phyloP scores from a whole-genome alignment of 495 filamentous ascomycete species.

The Collariella sp. region DNA sequence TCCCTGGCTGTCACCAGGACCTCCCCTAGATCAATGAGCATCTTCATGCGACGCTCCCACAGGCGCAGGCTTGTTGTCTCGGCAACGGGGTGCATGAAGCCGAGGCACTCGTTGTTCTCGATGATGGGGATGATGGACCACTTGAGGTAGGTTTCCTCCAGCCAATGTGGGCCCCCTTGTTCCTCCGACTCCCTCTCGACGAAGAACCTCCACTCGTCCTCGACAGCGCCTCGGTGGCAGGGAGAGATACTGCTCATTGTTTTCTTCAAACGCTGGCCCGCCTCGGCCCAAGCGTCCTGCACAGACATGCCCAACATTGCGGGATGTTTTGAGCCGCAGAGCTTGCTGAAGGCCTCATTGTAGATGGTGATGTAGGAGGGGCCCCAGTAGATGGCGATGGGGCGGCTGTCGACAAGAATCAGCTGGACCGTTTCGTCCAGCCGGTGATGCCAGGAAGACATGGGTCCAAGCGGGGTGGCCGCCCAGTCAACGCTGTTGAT shows the following conservation, averaged over 20 bases:
- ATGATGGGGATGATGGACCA: slow-evolving; percentile 55
- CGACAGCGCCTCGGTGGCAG: slow-evolving; percentile 17
- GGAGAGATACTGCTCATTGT: slow-evolving; percentile 20
- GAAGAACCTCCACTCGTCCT: slow-evolving; percentile 35
- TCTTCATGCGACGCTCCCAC: slow-evolving; percentile 34
- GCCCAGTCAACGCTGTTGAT: slow-evolving; percentile 46
- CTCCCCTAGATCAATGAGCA: slow-evolving; percentile 31
- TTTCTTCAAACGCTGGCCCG: slow-evolving; percentile 29
- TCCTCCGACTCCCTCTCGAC: slow-evolving; percentile 35
- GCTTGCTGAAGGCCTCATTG: slow-evolving; percentile 38
- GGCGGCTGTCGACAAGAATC: slow-evolving; percentile 56
- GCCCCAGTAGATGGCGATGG: slow-evolving; percentile 47
- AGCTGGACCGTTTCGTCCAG: slow-evolving; percentile 52
- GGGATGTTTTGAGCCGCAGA: slow-evolving; percentile 33
- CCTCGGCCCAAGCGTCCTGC: slow-evolving; percentile 27
- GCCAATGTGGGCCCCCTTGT: slow-evolving; percentile 32
- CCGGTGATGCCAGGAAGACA: slow-evolving; percentile 47
- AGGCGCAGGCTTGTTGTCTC: slow-evolving; percentile 30
- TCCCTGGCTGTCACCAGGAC: slow-evolving; percentile 25
- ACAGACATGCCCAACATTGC: slow-evolving; percentile 31
- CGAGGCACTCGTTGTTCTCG: slow-evolving; percentile 42
- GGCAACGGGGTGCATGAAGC: slow-evolving; percentile 28
- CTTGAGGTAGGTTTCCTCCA: slow-evolving; percentile 56
- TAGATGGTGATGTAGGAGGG: slow-evolving; percentile 36
- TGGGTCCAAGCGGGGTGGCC: slow-evolving; percentile 50